Evolutionary conservation across 768 basidiomycete species (phyloP), one percentile per base, ranked within the genome.

Genomic region (Tricholoma matsutake): DNA sequence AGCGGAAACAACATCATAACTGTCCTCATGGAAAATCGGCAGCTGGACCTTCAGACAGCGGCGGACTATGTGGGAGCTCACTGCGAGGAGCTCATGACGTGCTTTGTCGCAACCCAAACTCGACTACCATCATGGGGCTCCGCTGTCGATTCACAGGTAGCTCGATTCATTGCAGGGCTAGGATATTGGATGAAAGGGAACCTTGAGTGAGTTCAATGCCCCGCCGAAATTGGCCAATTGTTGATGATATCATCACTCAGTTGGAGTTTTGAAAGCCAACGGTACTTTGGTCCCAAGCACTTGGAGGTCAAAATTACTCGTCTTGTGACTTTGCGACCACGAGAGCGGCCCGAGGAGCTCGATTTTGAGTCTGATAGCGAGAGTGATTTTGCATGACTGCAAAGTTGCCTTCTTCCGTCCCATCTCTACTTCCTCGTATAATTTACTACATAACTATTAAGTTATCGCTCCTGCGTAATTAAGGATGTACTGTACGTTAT

Each of bases 181-280:
- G 83, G 82, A 57, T 77, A 78, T 63, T 88, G 86, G 86, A 76
- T 85, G 60, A 76, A 81, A 67, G 87, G 86, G 28, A 88, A 86
- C 73, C 73, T 86, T 56, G 79, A 78, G 79, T 82, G 71, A 71
- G 77, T 37, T 45, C 8, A n/a, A 31, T 57, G 31, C 37, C 35
- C 20, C 51, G 52, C 31, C 34, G 43, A 22, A 31, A 61, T 6
- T 39, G 47, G 59, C 37, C 43, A 61, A n/a, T 63, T 63, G 59
- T 61, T 68, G 53, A 67, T 59, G 57, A 29, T 64, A 53, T 54
- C 60, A 16, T 57, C 54, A 49, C 59, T 61, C 57, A 81, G 81
- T 60, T 87, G 87, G 87, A 85, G 85, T 67, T 88, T 91, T 71
- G 83, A 88, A 71, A 85, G 83, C 31, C 80, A 82, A 64, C 79